A percentile compares a stretch with the other conserved stretches of the same genome.
Evolutionary conservation across 805 yeast genomes (phyloP).

Genomic region (Candida nanaspora): DNA sequence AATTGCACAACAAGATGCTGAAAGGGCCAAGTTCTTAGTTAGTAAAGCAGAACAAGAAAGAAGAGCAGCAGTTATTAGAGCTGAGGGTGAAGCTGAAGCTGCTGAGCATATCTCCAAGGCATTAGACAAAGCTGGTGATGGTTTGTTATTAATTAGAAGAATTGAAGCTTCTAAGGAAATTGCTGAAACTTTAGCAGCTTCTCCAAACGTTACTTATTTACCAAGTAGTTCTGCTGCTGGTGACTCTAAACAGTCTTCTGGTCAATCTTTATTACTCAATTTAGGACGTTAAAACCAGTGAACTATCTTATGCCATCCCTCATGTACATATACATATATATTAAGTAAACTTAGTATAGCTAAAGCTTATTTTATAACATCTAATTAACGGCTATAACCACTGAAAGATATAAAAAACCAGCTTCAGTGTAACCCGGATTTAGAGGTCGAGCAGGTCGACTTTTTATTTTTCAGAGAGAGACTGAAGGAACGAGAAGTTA

Average conservation of each 20-base stretch:
- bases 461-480: too few relatives aligned
- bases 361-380: too few relatives aligned
- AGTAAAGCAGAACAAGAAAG: slow-evolving; percentile 97
- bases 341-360: too few relatives aligned
- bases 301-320: not conserved
- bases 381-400: too few relatives aligned
- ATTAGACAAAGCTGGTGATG: slow-evolving; percentile 90
- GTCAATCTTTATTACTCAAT: slow-evolving; percentile 57
- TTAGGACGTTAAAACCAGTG: slow-evolving; percentile 64
- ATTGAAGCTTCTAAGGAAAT: slow-evolving; percentile 95
- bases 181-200: slow-evolving; percentile 76
- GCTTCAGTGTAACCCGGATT: too few relatives aligned
- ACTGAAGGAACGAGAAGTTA: too few relatives aligned
- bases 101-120: slow-evolving; percentile 95
- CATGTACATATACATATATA: slow-evolving; percentile 2
- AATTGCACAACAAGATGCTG: slow-evolving; percentile 99
- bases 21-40: slow-evolving; percentile 87
- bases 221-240: slow-evolving; percentile 47
- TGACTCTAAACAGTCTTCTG: slow-evolving; percentile 28
- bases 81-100: slow-evolving; percentile 99
- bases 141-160: slow-evolving; percentile 86
- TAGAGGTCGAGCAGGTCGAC: too few relatives aligned
- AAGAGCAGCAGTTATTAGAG: slow-evolving; percentile 89
- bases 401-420: too few relatives aligned
- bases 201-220: slow-evolving; percentile 83